Evolutionary conservation across 192 early-diverging fungal species (phyloP).

Genomic region (Gigaspora rosea): DNA sequence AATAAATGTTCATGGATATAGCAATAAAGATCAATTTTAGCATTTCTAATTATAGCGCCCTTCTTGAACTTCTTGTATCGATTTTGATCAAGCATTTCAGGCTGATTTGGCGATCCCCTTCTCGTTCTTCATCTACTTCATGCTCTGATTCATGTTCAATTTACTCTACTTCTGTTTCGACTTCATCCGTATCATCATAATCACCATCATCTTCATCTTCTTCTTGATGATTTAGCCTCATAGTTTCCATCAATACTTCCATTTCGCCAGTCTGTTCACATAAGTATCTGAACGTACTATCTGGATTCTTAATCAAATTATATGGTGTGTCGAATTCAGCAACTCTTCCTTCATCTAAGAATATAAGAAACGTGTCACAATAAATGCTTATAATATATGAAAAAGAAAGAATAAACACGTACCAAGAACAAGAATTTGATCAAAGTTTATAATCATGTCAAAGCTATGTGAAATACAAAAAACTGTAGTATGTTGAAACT

Average conservation of each 20-base stretch:
- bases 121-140: slow-evolving; percentile 16
- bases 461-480: slow-evolving; percentile 66
- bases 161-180: background rate
- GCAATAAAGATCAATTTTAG: too few relatives aligned
- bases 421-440: slow-evolving; percentile 57
- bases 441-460: slow-evolving; percentile 66
- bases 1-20: too few relatives aligned
- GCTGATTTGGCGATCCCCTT: background rate
- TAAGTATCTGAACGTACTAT: slow-evolving; percentile 74
- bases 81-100: too few relatives aligned
- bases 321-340: slow-evolving; percentile 82
- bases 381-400: background rate
- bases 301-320: slow-evolving; percentile 61
- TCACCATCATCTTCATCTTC: background rate
- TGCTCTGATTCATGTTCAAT: background rate
- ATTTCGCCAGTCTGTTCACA: slow-evolving; percentile 83
- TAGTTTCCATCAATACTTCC: slow-evolving; percentile 63
- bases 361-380: background rate
- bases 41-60: too few relatives aligned
- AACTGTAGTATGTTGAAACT: slow-evolving; percentile 59
- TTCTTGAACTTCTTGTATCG: too few relatives aligned
- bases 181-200: background rate
- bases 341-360: slow-evolving; percentile 66
- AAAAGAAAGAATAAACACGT: background rate
- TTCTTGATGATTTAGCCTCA: slow-evolving; percentile 40